Evolutionary conservation across 345 rosid species (phyloP).

Genomic region (Dovyalis caffra): DNA sequence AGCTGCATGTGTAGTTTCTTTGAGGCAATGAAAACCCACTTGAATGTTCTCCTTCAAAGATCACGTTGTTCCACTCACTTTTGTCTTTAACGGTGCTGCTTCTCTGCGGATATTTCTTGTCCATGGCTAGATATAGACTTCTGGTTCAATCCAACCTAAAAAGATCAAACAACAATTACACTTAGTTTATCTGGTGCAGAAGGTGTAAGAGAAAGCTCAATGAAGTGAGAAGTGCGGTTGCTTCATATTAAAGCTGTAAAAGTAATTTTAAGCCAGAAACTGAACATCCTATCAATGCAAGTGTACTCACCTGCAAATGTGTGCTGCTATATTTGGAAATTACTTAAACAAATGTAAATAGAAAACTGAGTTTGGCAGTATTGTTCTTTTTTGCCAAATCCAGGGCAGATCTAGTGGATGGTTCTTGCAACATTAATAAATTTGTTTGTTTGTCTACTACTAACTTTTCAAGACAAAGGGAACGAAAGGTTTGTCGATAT

Average conservation of each 20-base stretch:
- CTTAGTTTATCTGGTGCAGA: background rate
- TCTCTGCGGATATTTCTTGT: background rate
- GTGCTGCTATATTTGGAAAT: constrained; percentile 26
- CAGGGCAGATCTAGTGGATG: constrained; percentile 17
- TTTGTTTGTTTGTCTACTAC: constrained; percentile 1
- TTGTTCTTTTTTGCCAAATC: constrained; percentile 23
- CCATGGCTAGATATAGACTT: background rate
- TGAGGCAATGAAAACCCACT: constrained; percentile 43
- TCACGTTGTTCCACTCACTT: constrained; percentile 7
- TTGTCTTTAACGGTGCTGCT: background rate
- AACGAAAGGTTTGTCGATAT: constrained; percentile 3
- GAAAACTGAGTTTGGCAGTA: constrained; percentile 22
- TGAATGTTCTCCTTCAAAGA: constrained; percentile 18
- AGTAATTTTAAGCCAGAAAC: constrained; percentile 14
- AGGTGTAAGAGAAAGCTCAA: background rate
- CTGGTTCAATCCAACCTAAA: background rate
- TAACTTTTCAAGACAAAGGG: constrained; percentile 21
- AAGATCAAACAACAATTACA: constrained; percentile 4
- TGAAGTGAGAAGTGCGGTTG: constrained; percentile 1
- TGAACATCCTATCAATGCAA: constrained; percentile 6
- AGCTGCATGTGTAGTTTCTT: constrained; percentile 53
- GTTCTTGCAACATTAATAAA: background rate
- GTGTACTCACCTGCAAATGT: constrained; percentile 22
- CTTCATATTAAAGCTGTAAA: constrained; percentile 5
- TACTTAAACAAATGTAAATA: constrained; percentile 20